Evolutionary conservation across 441 rosid species (phyloP), one percentile per base, ranked within the genome.

Genomic region (Euphorbia schlechtendalii): DNA sequence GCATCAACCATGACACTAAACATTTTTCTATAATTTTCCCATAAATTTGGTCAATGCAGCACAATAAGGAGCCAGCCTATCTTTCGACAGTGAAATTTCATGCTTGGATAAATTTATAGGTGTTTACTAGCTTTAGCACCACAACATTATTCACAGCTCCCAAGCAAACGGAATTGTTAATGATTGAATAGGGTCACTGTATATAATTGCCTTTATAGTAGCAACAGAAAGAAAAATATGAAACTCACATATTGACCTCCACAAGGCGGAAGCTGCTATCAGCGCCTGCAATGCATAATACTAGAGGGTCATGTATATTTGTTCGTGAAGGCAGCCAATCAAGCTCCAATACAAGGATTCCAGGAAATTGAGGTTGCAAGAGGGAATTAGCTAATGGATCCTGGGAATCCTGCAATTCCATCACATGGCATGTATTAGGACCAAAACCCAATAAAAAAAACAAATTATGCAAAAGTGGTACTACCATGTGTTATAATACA

Each of bases 351-450:
- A 89, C 96, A 68, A 93, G 96, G 73, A 97, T 90, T 68, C 99
- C 99, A 67, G 97, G 93, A 84, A 84, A 80, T 59, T 88, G 99
- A 70, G 99, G 96, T 75, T 88, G 97, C 67, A 93, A 71, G 79
- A 90, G 89, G 28, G 99, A 90, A 81, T 90, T 92, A 57, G 99
- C 99, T 71, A 93, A 74, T 27, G 99, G 99, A 72, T 94, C 96
- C 25, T 79, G 89, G 24, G 95, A 89, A 77, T 94, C 99, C 99
- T 94, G 87, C 73, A 82, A 65, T 69, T 22, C 53, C 46, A 71
- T 70, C 67, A 68, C 64, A 49, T 34, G 54, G 30, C 53, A 8
- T 54, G 22, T 15, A 60, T 74, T 43, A 75, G 32, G 72, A 68
- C 62, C 14, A 57, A 32, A 68, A 61, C 22, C 28, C 54, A 55